A percentile compares a stretch with the other conserved stretches of the same genome.
phyloP scores from a whole-genome alignment of 2,329 filamentous ascomycete species.

The Drechslerella coelobrocha region DNA sequence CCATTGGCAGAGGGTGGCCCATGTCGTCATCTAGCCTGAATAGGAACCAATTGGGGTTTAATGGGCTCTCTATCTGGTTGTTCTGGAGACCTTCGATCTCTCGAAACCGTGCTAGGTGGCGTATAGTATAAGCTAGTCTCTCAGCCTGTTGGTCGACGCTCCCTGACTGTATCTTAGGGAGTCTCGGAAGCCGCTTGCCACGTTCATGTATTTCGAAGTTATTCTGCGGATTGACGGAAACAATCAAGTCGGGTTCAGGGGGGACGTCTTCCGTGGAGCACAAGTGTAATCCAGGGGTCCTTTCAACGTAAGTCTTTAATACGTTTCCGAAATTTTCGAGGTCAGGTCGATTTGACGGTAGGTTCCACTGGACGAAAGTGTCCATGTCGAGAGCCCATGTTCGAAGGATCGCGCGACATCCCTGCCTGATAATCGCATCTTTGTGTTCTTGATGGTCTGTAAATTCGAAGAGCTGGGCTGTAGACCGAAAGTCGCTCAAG shows the following conservation, averaged over 20 bases:
- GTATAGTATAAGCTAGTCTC: constrained; percentile 8
- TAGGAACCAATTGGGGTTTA: constrained; percentile 1
- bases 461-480: constrained; percentile 1
- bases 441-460: background rate
- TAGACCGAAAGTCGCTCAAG: constrained; percentile 1
- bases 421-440: background rate
- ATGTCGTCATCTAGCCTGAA: background rate
- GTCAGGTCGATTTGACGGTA: background rate
- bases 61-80: background rate
- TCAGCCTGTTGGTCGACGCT: constrained; percentile 8
- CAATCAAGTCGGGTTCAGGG: background rate
- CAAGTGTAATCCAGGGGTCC: background rate
- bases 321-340: background rate
- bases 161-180: constrained; percentile 7
- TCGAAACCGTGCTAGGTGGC: constrained; percentile 13
- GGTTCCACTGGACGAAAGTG: background rate
- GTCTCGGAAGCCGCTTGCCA: background rate
- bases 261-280: background rate
- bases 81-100: constrained; percentile 6
- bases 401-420: background rate
- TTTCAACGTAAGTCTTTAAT: constrained; percentile 1
- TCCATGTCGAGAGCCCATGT: constrained; percentile 10
- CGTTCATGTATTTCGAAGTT: constrained; percentile 9
- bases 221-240: background rate
- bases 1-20: background rate